phyloP scores from a whole-genome alignment of 768 basidiomycete species.

The Boletus reticuloceps region DNA sequence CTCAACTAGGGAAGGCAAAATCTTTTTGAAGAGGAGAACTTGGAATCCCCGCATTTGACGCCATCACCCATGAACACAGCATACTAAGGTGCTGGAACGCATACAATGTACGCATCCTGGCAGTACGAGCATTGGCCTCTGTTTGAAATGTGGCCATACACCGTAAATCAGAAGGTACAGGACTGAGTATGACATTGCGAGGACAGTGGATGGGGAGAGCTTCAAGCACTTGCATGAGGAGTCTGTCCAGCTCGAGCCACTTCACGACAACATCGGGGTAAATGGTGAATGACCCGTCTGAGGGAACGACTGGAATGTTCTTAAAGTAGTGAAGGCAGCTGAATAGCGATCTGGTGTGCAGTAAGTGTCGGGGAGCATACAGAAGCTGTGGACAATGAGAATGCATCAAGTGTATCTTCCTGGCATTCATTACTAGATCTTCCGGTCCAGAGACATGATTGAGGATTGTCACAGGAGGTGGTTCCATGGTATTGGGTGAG shows the following conservation, averaged over 20 bases:
- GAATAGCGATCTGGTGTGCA: not conserved
- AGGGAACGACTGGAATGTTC: not conserved
- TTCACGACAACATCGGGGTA: not conserved
- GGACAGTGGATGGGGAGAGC: not conserved
- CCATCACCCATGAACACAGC: no score
- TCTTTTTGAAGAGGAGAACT: no score
- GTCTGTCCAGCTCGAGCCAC: not conserved
- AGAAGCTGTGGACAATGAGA: not conserved
- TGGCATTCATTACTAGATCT: not conserved
- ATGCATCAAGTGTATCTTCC: not conserved
- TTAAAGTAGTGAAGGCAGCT: not conserved
- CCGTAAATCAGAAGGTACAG: no score
- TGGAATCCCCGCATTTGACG: no score
- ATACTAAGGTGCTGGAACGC: no score
- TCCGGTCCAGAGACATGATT: not conserved
- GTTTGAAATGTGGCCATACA: no score
- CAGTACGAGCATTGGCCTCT: no score
- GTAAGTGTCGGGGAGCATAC: not conserved
- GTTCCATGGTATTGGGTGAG: not conserved
- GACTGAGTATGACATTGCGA: no score
- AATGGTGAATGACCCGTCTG: not conserved
- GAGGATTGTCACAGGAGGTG: not conserved
- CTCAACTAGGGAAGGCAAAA: no score
- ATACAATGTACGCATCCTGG: no score
- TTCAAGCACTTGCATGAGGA: not conserved